Evolutionary conservation across 768 basidiomycete species (phyloP).

Genomic region (Rhizopogon sp.): DNA sequence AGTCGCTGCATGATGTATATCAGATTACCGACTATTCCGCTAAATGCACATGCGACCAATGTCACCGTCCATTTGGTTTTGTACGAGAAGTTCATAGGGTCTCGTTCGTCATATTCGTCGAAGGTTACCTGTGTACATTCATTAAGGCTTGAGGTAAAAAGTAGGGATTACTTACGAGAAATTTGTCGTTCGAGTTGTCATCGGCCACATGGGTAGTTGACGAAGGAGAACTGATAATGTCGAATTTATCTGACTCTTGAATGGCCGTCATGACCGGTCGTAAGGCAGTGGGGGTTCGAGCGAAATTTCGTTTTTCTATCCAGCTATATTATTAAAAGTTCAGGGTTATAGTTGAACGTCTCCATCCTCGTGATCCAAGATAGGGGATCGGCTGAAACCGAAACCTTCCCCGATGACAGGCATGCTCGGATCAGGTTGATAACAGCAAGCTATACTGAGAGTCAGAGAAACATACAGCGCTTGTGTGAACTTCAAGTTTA

Average conservation of each 20-base stretch:
- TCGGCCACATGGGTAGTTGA: neutral
- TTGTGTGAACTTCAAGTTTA: too few relatives aligned
- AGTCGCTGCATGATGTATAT: neutral
- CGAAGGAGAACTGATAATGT: neutral
- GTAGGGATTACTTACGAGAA: neutral
- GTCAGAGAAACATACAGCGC: too few relatives aligned
- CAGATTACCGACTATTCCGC: constrained; percentile 11
- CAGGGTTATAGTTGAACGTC: neutral
- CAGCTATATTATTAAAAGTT: neutral
- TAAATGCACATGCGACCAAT: constrained; percentile 15
- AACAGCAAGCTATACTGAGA: too few relatives aligned
- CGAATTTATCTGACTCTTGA: neutral
- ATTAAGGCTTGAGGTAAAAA: neutral
- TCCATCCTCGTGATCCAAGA: neutral
- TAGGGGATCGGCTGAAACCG: neutral
- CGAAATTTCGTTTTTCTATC: too few relatives aligned
- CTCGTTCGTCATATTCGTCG: constrained; percentile 28
- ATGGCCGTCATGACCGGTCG: neutral
- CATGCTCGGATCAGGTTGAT: too few relatives aligned
- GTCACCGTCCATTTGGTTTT: constrained; percentile 32
- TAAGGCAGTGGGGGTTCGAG: neutral
- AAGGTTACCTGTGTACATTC: constrained; percentile 27
- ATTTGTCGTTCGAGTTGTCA: neutral
- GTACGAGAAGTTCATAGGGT: constrained; percentile 30
- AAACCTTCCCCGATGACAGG: too few relatives aligned